Evolutionary conservation across 306 rosid genomes (phyloP), one percentile per base, ranked within the genome.

Genomic region (Medicago lupulina): DNA sequence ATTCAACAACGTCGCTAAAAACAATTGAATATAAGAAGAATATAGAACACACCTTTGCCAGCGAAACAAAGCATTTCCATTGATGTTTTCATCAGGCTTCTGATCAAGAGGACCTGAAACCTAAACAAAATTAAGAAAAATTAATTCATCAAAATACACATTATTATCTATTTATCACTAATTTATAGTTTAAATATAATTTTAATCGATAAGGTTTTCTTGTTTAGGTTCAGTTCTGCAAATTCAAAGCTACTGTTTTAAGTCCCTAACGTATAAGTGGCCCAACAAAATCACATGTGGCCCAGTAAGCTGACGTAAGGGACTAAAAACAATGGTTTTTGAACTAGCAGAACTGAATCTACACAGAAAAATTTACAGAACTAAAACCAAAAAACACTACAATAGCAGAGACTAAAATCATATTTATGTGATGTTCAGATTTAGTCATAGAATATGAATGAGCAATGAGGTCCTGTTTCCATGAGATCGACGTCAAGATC

Each of bases 401-500:
- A 44, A 44, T 9, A 2, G 11, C 12, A 44, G 6, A 44, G 6
- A 44, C 50, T 44, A 44, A 44, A 44, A 44, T 44, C n/a, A 44
- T 44, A 44, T 44, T 4, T 5, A 44, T 9, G 16, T 9, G 16
- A 59, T 23, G n/a, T 28, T 18, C n/a, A 68, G 76, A 28, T 77
- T 77, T 59, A 54, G 7, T 38, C 46, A 28, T 21, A 12, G 38
- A 47, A 41, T 3, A 3, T 3, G 16, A 10, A 31, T 8, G 28
- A 47, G 6, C 8, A 15, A 15, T 46, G 51, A 3, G 8, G 90
- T 92, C 92, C 97, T 3, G 96, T 92, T 40, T 97, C 99, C 39
- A 95, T 84, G 76, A 92, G 85, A 90, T 95, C 97, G 23, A 92
- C 97, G 80, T 89, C 91, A 63, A 96, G 99, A 66, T 95, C 99